Conservation (phyloP, 495 filamentous ascomycete genomes). For the Aspergillus taichungensis region DNA sequence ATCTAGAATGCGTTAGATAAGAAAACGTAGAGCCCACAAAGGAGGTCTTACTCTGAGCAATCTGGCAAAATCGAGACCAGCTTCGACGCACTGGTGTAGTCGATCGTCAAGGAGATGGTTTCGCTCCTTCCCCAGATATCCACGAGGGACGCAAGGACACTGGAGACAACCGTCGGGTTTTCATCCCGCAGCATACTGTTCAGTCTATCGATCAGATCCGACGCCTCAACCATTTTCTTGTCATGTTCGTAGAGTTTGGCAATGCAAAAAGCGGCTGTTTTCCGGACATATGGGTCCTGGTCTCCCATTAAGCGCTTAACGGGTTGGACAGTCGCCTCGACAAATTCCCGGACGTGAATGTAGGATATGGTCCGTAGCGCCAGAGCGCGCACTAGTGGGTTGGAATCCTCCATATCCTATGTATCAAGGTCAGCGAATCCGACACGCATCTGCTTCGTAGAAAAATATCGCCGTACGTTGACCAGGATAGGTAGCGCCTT, state of each 20-base stretch:
- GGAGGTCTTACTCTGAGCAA: conserved; percentile 76
- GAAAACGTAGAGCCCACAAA: not conserved
- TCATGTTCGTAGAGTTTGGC: conserved; percentile 98
- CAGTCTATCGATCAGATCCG: conserved; percentile 85
- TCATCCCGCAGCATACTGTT: conserved; percentile 89
- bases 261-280: conserved; percentile 93
- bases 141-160: conserved; percentile 83
- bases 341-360: conserved; percentile 93
- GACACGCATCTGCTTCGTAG: not conserved
- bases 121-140: conserved; percentile 99
- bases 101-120: conserved; percentile 94
- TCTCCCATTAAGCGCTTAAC: conserved; percentile 80
- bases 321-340: conserved; percentile 79
- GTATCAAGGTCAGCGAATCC: not conserved
- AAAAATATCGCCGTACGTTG: conserved; percentile 46
- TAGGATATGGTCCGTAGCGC: conserved; percentile 95
- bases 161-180: conserved; percentile 94
- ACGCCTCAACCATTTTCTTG: conserved; percentile 76
- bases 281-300: conserved; percentile 90
- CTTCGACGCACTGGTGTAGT: conserved; percentile 94
- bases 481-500: conserved; percentile 86
- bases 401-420: conserved; percentile 89
- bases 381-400: conserved; percentile 87
- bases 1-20: conserved; percentile 50
- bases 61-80: conserved; percentile 94